phyloP scores from a whole-genome alignment of 805 yeast genomes.

The Candida nonsorbophila region DNA sequence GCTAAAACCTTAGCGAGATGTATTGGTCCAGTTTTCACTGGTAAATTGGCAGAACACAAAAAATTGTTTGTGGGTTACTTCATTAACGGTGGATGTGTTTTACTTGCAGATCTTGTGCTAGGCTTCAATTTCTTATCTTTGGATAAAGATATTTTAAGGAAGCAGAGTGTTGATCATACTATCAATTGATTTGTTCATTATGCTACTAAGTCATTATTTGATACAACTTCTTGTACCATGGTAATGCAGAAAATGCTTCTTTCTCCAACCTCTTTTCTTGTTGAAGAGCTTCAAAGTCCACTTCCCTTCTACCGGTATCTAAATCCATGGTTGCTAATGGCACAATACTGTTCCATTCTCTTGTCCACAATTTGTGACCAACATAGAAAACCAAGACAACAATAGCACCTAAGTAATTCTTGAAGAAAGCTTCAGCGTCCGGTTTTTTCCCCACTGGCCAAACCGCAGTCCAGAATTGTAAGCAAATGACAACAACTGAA shows the following conservation, averaged over 20 bases:
- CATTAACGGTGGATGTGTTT: conserved; percentile 46
- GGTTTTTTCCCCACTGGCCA: conserved; percentile 24
- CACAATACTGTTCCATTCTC: conserved; percentile 27
- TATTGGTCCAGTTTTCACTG: conserved; percentile 77
- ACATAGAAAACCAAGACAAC: conserved; percentile 44
- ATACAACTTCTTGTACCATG: conserved; percentile 15
- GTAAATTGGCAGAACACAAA: conserved; percentile 55
- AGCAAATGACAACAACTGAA: conserved; percentile 19
- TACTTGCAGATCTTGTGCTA: conserved; percentile 43
- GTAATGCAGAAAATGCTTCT: conserved; percentile 10
- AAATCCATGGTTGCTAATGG: conserved; percentile 52
- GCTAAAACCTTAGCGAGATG: conserved; percentile 83
- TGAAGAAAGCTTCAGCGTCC: conserved; percentile 44
- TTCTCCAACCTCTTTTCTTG: conserved; percentile 46
- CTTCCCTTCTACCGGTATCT: conserved; percentile 54
- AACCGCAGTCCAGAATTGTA: conserved; percentile 32
- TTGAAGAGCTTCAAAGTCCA: conserved; percentile 47
- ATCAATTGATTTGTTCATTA: conserved; percentile 1
- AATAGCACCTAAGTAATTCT: conserved; percentile 48
- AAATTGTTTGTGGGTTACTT: conserved; percentile 46
- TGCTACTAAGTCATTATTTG: conserved; percentile 4
- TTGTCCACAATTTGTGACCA: conserved; percentile 44
- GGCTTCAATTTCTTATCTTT: conserved; percentile 37
- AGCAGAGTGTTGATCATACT: conserved; percentile 7
- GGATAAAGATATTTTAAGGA: conserved; percentile 26